Evolutionary conservation across 2,329 filamentous ascomycete species (phyloP).

Genomic region (Dothistroma pini): DNA sequence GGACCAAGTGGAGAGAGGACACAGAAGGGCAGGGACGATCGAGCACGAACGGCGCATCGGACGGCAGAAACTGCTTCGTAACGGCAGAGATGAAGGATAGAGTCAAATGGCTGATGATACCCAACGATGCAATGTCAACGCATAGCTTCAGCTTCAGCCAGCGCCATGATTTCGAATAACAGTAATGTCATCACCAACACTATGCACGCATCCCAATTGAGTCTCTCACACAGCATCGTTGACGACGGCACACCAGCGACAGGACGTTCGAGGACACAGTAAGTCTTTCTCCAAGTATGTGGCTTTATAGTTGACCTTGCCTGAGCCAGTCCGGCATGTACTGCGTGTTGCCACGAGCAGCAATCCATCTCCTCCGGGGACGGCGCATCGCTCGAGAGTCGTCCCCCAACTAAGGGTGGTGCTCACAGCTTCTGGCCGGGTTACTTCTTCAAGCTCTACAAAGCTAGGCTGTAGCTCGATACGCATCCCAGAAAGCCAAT

Average conservation of each 20-base stretch:
- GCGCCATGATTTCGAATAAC: not conserved
- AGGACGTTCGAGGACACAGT: no score
- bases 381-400: no score
- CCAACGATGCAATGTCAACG: constrained; percentile 13
- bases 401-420: no score
- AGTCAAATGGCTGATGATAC: constrained; percentile 12
- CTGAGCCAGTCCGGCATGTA: no score
- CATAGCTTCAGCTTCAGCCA: constrained; percentile 9
- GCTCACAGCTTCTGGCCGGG: no score
- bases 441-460: no score
- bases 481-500: no score
- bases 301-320: no score
- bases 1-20: not conserved
- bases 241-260: not conserved
- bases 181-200: not conserved
- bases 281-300: no score
- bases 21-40: not conserved
- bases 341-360: no score
- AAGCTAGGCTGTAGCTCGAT: no score
- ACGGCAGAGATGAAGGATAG: constrained; percentile 10
- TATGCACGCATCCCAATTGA: not conserved
- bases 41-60: constrained; percentile 4
- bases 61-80: not conserved
- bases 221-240: not conserved
- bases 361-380: no score